Percentiles rank a stretch among this genome's conserved stretches.
These are phyloP conservation scores for Chalaropsis ovoidea DNA, from an alignment of 2,329 filamentous ascomycete species.

Conservation along the genomic window DNA sequence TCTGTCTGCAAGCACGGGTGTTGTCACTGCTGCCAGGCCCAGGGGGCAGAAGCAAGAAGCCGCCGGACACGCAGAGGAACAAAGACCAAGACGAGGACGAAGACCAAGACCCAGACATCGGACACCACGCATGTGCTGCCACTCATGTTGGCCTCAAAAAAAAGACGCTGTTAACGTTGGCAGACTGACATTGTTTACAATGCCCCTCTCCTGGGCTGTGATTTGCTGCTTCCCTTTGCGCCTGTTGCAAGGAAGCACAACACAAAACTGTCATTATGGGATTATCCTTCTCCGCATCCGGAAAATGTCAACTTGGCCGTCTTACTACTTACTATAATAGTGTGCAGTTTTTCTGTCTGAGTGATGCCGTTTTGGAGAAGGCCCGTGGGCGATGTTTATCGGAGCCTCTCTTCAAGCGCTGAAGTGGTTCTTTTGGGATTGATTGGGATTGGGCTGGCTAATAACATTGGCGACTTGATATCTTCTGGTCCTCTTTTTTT, in stretches of 20 bases:
- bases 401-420: conserved; percentile 19
- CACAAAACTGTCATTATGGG: neutral
- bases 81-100: neutral
- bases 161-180: neutral
- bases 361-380: conserved; percentile 9
- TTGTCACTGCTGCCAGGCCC: too few relatives aligned
- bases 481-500: conserved; percentile 9
- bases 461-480: conserved; percentile 19
- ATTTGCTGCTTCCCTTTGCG: neutral
- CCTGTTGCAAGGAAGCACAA: neutral
- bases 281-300: conserved; percentile 11
- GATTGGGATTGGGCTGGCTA: conserved; percentile 14
- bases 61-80: neutral
- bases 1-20: too few relatives aligned
- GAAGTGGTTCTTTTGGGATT: conserved; percentile 10
- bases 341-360: conserved; percentile 14
- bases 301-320: conserved; percentile 7
- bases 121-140: neutral
- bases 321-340: conserved; percentile 15
- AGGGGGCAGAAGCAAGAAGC: neutral
- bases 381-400: conserved; percentile 11
- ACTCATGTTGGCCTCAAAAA: neutral
- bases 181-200: neutral
- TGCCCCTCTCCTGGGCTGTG: neutral
- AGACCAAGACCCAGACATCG: neutral